Conservation (phyloP, 768 basidiomycete species). For the Strobilomyces dryophilus region DNA sequence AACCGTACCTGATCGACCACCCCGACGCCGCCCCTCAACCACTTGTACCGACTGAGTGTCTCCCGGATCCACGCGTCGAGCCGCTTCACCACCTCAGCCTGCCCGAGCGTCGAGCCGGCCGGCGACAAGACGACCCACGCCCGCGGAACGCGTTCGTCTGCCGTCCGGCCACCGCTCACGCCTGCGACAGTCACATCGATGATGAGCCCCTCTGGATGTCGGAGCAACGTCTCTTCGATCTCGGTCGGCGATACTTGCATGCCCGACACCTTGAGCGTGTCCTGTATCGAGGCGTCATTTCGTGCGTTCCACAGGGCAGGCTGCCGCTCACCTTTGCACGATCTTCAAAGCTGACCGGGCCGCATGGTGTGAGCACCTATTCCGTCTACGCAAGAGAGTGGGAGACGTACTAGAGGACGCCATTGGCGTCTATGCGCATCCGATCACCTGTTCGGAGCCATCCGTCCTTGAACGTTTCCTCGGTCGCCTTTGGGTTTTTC, state of each 20-base stretch:
- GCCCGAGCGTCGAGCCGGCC: constrained; percentile 48
- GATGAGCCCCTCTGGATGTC: constrained; percentile 58
- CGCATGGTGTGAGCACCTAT: too few species aligned
- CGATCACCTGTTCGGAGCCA: constrained; percentile 77
- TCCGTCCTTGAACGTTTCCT: constrained; percentile 60
- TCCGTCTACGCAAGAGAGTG: background rate
- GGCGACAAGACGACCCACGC: constrained; percentile 74
- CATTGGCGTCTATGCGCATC: constrained; percentile 56
- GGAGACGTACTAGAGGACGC: constrained; percentile 58
- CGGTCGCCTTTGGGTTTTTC: constrained; percentile 64
- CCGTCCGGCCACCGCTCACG: constrained; percentile 64
- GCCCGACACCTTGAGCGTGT: constrained; percentile 78
- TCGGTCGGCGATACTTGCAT: constrained; percentile 78
- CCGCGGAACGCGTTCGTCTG: constrained; percentile 69
- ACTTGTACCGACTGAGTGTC: constrained; percentile 71
- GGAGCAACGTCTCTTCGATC: constrained; percentile 63
- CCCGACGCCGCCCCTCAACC: constrained; percentile 69
- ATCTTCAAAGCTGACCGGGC: constrained; percentile 57
- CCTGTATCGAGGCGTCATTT: constrained; percentile 34
- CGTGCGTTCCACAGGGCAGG: too few species aligned
- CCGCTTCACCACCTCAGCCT: constrained; percentile 35
- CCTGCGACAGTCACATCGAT: constrained; percentile 69
- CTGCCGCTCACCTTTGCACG: constrained; percentile 55
- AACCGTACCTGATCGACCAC: constrained; percentile 51
- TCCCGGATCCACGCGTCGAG: constrained; percentile 60